Evolutionary conservation across 2,329 filamentous ascomycete species (phyloP), one percentile per base, ranked within the genome.

Genomic region (Claviceps spartinae): DNA sequence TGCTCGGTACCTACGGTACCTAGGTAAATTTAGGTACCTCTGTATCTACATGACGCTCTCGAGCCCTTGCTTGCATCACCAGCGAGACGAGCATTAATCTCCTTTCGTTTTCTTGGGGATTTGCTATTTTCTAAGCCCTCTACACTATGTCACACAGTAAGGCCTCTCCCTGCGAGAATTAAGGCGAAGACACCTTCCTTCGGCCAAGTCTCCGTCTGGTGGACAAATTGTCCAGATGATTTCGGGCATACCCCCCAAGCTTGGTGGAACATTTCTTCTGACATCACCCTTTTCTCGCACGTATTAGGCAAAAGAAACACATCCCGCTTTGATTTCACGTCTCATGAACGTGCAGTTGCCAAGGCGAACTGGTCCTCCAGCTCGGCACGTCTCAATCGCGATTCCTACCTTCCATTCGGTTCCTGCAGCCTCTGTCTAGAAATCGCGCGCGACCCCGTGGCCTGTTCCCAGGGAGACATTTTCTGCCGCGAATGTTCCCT

Each of bases 401-500:
- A 97, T 64, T 93, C 87, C 52, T 97, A 95, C 67, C 81, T 97
- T 11, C 84, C 88, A 5, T 95, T 97, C 66, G 88, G 85, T 51
- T 88, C 85, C 22, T 98, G 91, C 71, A 81, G 84, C 51, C 76
- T 98, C 30, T 98, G 91, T 63, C 82, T 97, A 16, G 80, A 89
- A 54, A 79, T 84, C 7, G 86, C 90, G 20, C 79, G 84, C 34
- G 81, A 88, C 47, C 90, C 93, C 0, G 88, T 96, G 38, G 82
- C 88, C 22, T 97, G 91, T 67, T 73, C 78, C 2, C 79, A 83
- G 57, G 91, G 91, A 55, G 90, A 97, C 67, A 75, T 98, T 14
- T 97, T 97, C 72, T 98, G 91, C 67, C 83, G 88, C 59, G 93
- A 97, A 71, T 98, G 91, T 70, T 90, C 89, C 8, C 79, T 97